Percentiles rank a stretch among this genome's conserved stretches.
These are phyloP conservation scores for Cladophialophora carrionii DNA, from an alignment of 2,329 filamentous ascomycete species.

Conservation along the genomic window DNA sequence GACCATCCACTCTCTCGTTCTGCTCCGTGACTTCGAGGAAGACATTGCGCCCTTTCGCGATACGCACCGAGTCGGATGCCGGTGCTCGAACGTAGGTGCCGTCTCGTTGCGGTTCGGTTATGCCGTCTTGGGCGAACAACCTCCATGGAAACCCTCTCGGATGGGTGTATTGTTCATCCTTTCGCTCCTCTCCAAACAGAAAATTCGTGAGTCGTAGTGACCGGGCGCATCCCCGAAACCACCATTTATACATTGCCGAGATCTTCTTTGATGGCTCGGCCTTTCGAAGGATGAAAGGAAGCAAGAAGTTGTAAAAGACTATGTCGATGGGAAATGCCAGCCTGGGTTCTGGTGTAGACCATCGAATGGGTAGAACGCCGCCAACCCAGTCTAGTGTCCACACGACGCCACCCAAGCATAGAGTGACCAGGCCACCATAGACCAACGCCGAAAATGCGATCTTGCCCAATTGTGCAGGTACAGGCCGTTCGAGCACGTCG, in stretches of 20 bases:
- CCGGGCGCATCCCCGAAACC: constrained; percentile 86
- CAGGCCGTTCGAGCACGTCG: constrained; percentile 90
- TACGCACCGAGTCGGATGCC: constrained; percentile 90
- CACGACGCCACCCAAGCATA: constrained; percentile 92
- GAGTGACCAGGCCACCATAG: constrained; percentile 87
- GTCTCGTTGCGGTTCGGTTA: constrained; percentile 50
- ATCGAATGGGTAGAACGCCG: constrained; percentile 86
- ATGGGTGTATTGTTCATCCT: constrained; percentile 69
- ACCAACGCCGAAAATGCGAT: constrained; percentile 95
- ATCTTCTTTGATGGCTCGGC: constrained; percentile 84
- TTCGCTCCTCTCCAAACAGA: constrained; percentile 79
- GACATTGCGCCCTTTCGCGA: constrained; percentile 79
- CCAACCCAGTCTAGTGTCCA: constrained; percentile 62
- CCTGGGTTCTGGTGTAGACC: constrained; percentile 88
- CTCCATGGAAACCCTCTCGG: constrained; percentile 62
- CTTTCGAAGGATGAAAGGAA: constrained; percentile 81
- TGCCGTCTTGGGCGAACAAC: constrained; percentile 27
- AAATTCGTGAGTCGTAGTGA: constrained; percentile 84
- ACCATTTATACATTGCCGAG: constrained; percentile 89
- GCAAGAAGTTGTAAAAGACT: constrained; percentile 94
- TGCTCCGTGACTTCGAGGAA: constrained; percentile 76
- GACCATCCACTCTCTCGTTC: constrained; percentile 67
- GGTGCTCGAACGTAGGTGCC: constrained; percentile 90
- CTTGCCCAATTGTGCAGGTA: constrained; percentile 90
- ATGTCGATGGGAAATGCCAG: constrained; percentile 93